Evolutionary conservation across 2,329 filamentous ascomycete species (phyloP), one percentile per base, ranked within the genome.

Genomic region (Aspergillus chevalieri): DNA sequence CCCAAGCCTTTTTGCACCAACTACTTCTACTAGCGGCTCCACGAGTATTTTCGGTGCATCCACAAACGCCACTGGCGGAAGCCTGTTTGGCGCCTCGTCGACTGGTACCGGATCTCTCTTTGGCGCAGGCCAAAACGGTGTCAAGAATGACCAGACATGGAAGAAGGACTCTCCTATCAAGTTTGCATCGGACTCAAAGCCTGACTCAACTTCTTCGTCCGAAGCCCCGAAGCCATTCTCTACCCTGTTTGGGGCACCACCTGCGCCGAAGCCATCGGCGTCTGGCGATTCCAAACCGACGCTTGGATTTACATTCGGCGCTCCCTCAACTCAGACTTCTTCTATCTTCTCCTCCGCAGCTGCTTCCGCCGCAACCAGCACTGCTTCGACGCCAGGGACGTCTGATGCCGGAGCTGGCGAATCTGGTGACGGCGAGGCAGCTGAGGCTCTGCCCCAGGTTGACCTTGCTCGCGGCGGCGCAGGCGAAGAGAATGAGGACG

Each of bases 401-500:
- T 74, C 73, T 38, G 73, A 74, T 44, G 68, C 67, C 19, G 69
- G 65, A 26, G 67, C 68, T 2, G 65, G 67, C 15, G 67, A 71
- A 46, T 59, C 69, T 24, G 65, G 62, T 15, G 76, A 81, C 54
- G 81, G 82, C 56, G 78, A 79, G 48, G 77, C 74, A 52, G 49
- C 60, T 1, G 80, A 80, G 62, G 77, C 79, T 63, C 78, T 87
- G 52, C 79, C 84, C 65, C 85, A 88, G 66, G 79, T 88, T 56
- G 84, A 85, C 63, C 77, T 92, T 58, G 83, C 83, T 47, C 76
- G 80, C 55, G 80, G 78, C 48, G 81, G 81, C 14, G 79, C 83
- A 38, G 84, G 84, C 21, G 86, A 91, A 65, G 84, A 87, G 64
- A 79, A 88, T 50, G 88, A 93, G 65, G 78, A 82, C 28, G 74